A percentile compares a stretch with the other conserved stretches of the same genome.
Conservation (phyloP, 169 alveolate species). For the Perkinsus olseni region DNA sequence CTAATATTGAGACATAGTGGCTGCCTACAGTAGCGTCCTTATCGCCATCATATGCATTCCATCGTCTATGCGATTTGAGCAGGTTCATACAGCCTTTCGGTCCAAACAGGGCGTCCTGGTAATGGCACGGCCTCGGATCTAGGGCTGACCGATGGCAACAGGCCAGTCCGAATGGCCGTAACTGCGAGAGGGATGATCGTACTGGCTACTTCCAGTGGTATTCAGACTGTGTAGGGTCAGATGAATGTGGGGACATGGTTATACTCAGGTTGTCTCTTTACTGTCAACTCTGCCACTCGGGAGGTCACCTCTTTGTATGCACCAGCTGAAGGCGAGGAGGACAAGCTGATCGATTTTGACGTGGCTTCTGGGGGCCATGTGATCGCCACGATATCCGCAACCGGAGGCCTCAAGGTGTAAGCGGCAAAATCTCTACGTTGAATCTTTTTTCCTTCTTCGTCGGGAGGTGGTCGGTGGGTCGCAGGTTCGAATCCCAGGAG, state of each 20-base stretch:
- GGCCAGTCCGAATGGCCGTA: background rate
- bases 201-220: background rate
- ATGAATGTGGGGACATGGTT: background rate
- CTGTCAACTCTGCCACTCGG: background rate
- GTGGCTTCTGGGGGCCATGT: background rate
- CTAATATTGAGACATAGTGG: too few species aligned
- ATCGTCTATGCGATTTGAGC: background rate
- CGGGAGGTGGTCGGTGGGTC: too few species aligned
- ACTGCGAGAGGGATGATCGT: background rate
- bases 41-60: too few species aligned
- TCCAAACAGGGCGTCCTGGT: background rate
- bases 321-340: background rate
- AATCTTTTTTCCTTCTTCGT: too few species aligned
- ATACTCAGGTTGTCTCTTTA: background rate
- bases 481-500: too few species aligned
- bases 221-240: background rate
- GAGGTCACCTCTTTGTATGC: background rate
- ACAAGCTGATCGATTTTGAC: background rate
- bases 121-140: background rate
- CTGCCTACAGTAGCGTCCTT: too few species aligned
- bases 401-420: background rate
- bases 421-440: too few species aligned
- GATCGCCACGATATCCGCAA: background rate
- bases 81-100: background rate
- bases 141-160: background rate